Percentiles rank a stretch among this genome's conserved stretches.
phyloP scores from a whole-genome alignment of 768 basidiomycete species.

The Suillus variegatus region DNA sequence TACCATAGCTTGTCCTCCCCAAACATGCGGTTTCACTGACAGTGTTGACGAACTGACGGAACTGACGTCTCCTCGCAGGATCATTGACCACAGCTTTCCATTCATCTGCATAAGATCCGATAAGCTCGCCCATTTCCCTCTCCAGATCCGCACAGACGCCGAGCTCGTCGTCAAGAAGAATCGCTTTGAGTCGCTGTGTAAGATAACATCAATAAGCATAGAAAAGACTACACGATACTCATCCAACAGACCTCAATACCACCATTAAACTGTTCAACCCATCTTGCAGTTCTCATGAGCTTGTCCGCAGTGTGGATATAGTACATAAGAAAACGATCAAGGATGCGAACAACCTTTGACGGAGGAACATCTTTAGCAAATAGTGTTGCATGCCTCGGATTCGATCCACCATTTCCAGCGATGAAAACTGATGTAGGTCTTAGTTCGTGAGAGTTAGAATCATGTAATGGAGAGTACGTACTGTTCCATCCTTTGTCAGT shows the following conservation, averaged over 20 bases:
- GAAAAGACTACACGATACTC: not conserved
- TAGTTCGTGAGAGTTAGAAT: not conserved
- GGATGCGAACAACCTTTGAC: slow-evolving; percentile 56
- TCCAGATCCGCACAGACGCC: slow-evolving; percentile 74
- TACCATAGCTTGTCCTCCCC: not conserved
- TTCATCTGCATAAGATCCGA: slow-evolving; percentile 68
- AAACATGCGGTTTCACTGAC: slow-evolving; percentile 22
- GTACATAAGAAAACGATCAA: slow-evolving; percentile 66
- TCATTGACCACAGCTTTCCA: slow-evolving; percentile 67
- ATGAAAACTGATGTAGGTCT: slow-evolving; percentile 47
- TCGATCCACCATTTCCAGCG: slow-evolving; percentile 71
- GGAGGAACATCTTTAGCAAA: slow-evolving; percentile 70
- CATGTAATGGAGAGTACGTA: slow-evolving; percentile 16
- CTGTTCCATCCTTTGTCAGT: slow-evolving; percentile 81
- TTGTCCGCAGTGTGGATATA: slow-evolving; percentile 77
- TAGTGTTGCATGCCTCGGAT: slow-evolving; percentile 61
- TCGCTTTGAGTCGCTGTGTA: slow-evolving; percentile 54
- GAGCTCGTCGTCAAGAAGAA: slow-evolving; percentile 69
- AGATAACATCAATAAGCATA: not conserved
- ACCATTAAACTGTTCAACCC: slow-evolving; percentile 71
- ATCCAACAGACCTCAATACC: slow-evolving; percentile 53
- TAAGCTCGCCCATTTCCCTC: slow-evolving; percentile 60
- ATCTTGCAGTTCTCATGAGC: slow-evolving; percentile 70
- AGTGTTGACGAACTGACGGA: slow-evolving; percentile 70
- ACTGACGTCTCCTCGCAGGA: slow-evolving; percentile 47